Conservation (phyloP, 139 green algal species). For the Auxenochlorella protothecoides region DNA sequence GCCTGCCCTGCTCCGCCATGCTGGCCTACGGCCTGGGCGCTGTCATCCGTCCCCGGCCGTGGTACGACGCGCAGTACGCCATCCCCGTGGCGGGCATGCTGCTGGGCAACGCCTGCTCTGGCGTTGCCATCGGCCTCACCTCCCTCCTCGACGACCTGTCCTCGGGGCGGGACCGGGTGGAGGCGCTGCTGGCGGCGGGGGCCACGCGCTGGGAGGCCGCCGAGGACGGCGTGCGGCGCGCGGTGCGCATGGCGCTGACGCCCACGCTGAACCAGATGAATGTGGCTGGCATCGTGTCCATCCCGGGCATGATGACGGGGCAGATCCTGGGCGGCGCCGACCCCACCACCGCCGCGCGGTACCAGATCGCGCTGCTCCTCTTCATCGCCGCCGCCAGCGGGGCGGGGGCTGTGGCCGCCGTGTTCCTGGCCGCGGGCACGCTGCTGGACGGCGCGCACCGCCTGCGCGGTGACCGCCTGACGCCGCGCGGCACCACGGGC, state of each 20-base stretch:
- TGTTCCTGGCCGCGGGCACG: conserved; percentile 7
- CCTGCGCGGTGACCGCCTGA: conserved; percentile 15
- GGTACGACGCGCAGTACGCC: conserved; percentile 50
- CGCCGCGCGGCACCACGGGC: background rate
- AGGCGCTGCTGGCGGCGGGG: conserved; percentile 61
- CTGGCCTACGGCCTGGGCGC: conserved; percentile 44
- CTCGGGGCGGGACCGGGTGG: conserved; percentile 41
- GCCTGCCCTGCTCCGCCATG: conserved; percentile 13
- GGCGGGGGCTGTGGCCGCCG: background rate
- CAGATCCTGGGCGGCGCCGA: conserved; percentile 68
- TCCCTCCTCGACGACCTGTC: conserved; percentile 38
- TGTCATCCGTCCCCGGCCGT: conserved; percentile 43
- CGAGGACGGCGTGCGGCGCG: conserved; percentile 23
- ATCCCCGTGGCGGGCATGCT: conserved; percentile 71
- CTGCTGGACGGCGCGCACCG: conserved; percentile 14
- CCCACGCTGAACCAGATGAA: conserved; percentile 75
- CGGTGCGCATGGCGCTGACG: conserved; percentile 51
- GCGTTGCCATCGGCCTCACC: conserved; percentile 59
- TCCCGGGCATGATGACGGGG: conserved; percentile 78
- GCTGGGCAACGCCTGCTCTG: conserved; percentile 65
- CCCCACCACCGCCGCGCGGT: conserved; percentile 39
- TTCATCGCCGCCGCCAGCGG: conserved; percentile 32
- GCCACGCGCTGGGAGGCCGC: conserved; percentile 65
- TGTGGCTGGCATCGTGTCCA: conserved; percentile 61
- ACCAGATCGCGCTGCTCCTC: conserved; percentile 80